phyloP scores from a whole-genome alignment of 75 land plant genomes.

The Chamaecyparis obtusa region DNA sequence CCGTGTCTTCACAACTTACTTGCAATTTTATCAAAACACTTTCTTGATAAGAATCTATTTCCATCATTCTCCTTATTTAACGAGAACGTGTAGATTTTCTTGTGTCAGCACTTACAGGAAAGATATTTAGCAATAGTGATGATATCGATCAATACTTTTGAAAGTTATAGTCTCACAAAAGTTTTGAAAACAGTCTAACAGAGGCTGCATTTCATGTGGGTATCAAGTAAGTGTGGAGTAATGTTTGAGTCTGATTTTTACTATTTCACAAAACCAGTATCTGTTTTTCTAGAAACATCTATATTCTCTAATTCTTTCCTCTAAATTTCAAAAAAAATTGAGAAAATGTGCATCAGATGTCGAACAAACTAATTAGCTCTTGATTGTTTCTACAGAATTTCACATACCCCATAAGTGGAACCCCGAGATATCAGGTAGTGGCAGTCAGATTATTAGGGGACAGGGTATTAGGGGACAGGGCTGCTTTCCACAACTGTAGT shows the following conservation, averaged over 20 bases:
- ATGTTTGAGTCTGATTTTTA: not conserved
- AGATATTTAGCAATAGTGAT: no score
- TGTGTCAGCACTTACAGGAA: no score
- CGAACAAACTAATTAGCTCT: no score
- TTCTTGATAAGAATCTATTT: no score
- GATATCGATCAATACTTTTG: no score
- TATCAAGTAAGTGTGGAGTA: no score
- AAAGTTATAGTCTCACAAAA: no score
- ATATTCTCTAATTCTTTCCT: not conserved
- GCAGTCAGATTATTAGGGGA: no score
- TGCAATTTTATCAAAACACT: no score
- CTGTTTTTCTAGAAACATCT: not conserved
- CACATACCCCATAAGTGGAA: conserved; percentile 22
- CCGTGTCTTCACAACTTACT: no score
- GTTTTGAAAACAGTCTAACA: not conserved
- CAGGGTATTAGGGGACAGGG: conserved; percentile 74
- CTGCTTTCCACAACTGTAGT: conserved; percentile 69
- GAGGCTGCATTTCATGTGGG: not conserved
- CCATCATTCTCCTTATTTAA: no score
- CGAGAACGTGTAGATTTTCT: no score
- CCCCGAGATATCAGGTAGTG: conserved; percentile 39
- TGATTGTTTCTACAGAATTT: conserved; percentile 17
- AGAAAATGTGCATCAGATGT: not conserved
- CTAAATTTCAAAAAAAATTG: not conserved
- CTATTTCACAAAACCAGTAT: not conserved